These are phyloP conservation scores for Solanum sparsipilum DNA, from an alignment of 257 asterid genomes.

Conservation along the genomic window DNA sequence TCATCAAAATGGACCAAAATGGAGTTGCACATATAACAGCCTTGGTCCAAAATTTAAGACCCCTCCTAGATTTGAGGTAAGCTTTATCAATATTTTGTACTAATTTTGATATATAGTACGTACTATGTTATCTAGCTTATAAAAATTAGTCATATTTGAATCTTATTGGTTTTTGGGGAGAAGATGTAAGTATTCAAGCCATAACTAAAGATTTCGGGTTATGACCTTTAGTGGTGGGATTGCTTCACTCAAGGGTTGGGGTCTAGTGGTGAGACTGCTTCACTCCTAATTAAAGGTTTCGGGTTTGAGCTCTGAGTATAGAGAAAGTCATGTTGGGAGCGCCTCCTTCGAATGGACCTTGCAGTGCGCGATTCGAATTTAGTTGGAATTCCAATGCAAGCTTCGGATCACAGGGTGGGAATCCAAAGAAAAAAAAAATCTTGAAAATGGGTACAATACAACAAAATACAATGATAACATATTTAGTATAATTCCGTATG, in stretches of 20 bases:
- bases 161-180: not conserved
- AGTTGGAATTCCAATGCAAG: fast-evolving
- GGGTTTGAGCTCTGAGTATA: too few species aligned
- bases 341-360: fast-evolving
- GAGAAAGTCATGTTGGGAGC: not conserved
- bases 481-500: not conserved
- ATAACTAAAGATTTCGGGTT: not conserved
- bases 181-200: not conserved
- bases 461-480: not conserved
- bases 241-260: not conserved
- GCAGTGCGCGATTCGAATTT: too few species aligned
- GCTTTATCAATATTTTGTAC: not conserved
- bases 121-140: not conserved
- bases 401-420: fast-evolving
- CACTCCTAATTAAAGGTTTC: fast-evolving
- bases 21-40: conserved; percentile 8
- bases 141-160: not conserved
- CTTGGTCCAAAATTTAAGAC: conserved; percentile 12
- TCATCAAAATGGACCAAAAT: not conserved
- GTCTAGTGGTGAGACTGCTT: not conserved
- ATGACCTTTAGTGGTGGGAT: not conserved
- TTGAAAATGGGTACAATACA: not conserved
- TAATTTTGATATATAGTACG: not conserved
- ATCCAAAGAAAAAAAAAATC: too few species aligned
- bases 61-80: conserved; percentile 29